Conservation (phyloP, 208 protist genomes). For the Phytomonas sp. region DNA sequence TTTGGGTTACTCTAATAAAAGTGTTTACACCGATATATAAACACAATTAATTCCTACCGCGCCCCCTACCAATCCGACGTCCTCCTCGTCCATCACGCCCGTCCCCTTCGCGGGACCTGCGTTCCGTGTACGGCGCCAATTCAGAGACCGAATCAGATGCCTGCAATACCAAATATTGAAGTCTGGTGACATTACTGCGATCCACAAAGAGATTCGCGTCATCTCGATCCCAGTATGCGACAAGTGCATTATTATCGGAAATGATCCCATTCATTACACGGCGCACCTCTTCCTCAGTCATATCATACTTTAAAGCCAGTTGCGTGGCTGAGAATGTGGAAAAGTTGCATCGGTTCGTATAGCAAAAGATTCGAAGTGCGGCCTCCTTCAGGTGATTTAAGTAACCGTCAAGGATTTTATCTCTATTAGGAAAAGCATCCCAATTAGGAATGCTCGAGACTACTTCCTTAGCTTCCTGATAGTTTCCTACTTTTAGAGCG, state of each 20-base stretch:
- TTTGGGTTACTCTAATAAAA: background rate
- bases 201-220: constrained; percentile 76
- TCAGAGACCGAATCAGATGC: constrained; percentile 49
- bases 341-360: constrained; percentile 68
- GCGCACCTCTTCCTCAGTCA: constrained; percentile 52
- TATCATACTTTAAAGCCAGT: constrained; percentile 70
- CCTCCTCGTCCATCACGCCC: constrained; percentile 26
- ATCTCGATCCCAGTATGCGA: constrained; percentile 82
- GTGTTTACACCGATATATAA: background rate
- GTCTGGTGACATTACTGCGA: constrained; percentile 65
- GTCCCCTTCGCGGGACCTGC: constrained; percentile 34
- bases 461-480: constrained; percentile 36
- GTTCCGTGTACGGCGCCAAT: constrained; percentile 58
- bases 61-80: constrained; percentile 24
- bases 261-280: constrained; percentile 64
- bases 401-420: constrained; percentile 33
- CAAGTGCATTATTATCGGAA: constrained; percentile 54
- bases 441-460: constrained; percentile 61
- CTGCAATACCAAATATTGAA: constrained; percentile 77
- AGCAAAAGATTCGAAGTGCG: constrained; percentile 71
- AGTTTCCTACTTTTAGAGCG: constrained; percentile 66
- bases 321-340: constrained; percentile 66
- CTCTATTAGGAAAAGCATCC: constrained; percentile 41
- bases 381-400: constrained; percentile 61
- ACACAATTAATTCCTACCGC: constrained; percentile 20